Evolutionary conservation across 345 rosid species (phyloP), one percentile per base, ranked within the genome.

Genomic region (Rubroshorea leprosula): DNA sequence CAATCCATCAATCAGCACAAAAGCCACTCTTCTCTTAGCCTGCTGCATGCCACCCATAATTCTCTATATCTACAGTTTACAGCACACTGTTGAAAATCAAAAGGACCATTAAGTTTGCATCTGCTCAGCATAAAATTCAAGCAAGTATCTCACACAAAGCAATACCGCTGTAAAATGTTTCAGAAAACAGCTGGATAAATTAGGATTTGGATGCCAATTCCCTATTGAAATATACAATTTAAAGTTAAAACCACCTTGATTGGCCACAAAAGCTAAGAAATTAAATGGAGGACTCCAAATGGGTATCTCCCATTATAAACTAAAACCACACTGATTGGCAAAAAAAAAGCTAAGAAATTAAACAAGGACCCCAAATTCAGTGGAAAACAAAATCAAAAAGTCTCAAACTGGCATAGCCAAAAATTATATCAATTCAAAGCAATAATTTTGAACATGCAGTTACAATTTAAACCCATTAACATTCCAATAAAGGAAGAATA

Each of bases 1-100:
- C 57, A 93, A 50, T 22, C 99, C 97, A 68, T 93, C 99, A 64
- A 93, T 83, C 61, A 93, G 70, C 48, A 93, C 81, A 65, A 93
- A 86, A 18, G 97, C 99, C 11, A 86, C 97, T 75, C 96, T 85
- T 57, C 67, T 76, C 77, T 68, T 83, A 3, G 78, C 70, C 66
- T 68, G 74, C 25, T 48, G 64, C 1, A 69, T 54, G 60, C 69
- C 75, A 43, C 68, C 74, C 88, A 83, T 78, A 45, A 57, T 60
- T 54, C 65, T 59, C 12, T 44, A 52, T 43, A 23, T 44, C 31
- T 26, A n/a, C 25, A 16, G 59, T 45, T 27, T 29, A 46, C 49
- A 18, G 6, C 24, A 0, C n/a, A 25, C 18, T 45, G 54, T 12
- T 49, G 20, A 18, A 60, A 46, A 62, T 14, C 22, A 29, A 50